These are phyloP conservation scores for Phaffia tasmanica DNA, from an alignment of 768 basidiomycete species.

Conservation along the genomic window DNA sequence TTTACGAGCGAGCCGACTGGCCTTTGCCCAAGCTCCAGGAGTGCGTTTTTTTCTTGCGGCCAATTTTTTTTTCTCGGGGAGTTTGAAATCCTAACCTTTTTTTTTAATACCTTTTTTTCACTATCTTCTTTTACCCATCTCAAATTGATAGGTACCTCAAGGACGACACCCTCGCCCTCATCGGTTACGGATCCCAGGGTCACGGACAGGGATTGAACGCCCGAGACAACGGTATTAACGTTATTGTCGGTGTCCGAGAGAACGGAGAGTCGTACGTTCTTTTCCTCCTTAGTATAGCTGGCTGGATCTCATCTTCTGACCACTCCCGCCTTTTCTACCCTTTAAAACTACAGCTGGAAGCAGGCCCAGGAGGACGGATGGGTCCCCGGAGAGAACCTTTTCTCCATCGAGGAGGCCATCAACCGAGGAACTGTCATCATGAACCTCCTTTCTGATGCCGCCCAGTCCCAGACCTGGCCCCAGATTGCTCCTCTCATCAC, in stretches of 20 bases:
- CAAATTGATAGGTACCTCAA: constrained; percentile 63
- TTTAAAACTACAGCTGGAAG: constrained; percentile 50
- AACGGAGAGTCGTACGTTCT: constrained; percentile 60
- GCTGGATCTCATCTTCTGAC: constrained; percentile 46
- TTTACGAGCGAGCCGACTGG: constrained; percentile 97
- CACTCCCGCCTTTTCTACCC: neutral
- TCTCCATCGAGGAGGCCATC: constrained; percentile 97
- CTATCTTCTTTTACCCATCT: neutral
- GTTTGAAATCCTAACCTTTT: neutral
- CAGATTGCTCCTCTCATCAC: constrained; percentile 84
- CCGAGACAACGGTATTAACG: constrained; percentile 96
- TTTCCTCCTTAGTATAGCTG: constrained; percentile 47
- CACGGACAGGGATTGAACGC: constrained; percentile 98
- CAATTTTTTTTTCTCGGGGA: neutral
- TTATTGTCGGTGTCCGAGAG: constrained; percentile 96
- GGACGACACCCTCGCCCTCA: constrained; percentile 96
- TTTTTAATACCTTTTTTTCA: neutral
- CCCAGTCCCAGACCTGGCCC: constrained; percentile 95
- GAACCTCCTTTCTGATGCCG: constrained; percentile 98
- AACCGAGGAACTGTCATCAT: constrained; percentile 94
- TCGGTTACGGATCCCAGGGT: constrained; percentile 96
- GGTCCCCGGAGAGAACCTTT: constrained; percentile 88
- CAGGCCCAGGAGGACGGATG: constrained; percentile 58
- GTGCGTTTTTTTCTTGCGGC: constrained; percentile 29
- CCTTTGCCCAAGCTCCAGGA: constrained; percentile 94